These are phyloP conservation scores for Debaryomycetaceae sp. DNA, from an alignment of 1,139 yeast species.

Conservation along the genomic window DNA sequence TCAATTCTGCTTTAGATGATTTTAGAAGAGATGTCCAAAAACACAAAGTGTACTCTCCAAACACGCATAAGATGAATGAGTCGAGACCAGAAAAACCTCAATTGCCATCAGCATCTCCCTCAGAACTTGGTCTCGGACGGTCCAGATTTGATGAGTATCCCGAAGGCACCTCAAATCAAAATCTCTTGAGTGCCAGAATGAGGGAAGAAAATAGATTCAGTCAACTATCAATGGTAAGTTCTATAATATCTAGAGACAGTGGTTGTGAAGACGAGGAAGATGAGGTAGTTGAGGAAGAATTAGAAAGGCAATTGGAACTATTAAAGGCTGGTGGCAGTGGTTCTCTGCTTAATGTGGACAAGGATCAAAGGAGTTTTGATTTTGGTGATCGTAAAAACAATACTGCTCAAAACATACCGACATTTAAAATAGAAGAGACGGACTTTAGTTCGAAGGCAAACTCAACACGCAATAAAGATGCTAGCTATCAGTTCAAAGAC, in stretches of 20 bases:
- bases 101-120: constrained; percentile 10
- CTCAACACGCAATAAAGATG: background rate
- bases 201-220: constrained; percentile 18
- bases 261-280: constrained; percentile 34
- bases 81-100: constrained; percentile 7
- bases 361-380: constrained; percentile 3
- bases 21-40: constrained; percentile 28
- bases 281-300: constrained; percentile 36
- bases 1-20: constrained; percentile 27
- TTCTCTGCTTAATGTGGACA: background rate
- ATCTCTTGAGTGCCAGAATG: constrained; percentile 18
- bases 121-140: constrained; percentile 9
- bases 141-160: constrained; percentile 4
- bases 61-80: constrained; percentile 5
- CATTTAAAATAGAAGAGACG: constrained; percentile 14
- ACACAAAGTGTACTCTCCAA: constrained; percentile 18
- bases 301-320: constrained; percentile 37
- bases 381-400: background rate
- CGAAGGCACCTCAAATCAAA: constrained; percentile 12
- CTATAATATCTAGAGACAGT: constrained; percentile 39
- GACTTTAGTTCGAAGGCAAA: background rate
- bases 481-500: background rate
- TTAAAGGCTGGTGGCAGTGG: constrained; percentile 28
- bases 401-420: background rate
- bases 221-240: constrained; percentile 43